Conservation (phyloP, 2,329 filamentous ascomycete species). For the Plenodomus lindquistii region DNA sequence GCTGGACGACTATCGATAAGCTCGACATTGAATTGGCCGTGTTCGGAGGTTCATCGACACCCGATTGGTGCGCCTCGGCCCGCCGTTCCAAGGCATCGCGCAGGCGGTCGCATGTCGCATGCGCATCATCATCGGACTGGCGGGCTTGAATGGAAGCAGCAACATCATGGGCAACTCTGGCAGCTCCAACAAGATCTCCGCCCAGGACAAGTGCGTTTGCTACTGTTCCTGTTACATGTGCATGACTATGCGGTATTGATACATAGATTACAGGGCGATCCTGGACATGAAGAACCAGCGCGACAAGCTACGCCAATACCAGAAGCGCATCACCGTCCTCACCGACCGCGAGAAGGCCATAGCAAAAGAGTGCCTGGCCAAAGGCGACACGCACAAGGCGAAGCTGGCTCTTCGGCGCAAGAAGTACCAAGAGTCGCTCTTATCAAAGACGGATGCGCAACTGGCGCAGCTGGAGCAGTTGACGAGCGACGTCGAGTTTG, state of each 20-base stretch:
- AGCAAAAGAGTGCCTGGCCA: conserved; percentile 78
- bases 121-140: conserved; percentile 9
- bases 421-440: conserved; percentile 92
- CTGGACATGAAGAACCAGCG: conserved; percentile 97
- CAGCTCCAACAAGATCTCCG: conserved; percentile 68
- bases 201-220: conserved; percentile 84
- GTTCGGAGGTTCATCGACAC: conserved; percentile 11
- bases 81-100: not conserved
- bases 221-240: no score
- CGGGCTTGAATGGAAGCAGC: conserved; percentile 23
- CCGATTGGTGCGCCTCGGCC: not conserved
- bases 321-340: conserved; percentile 82
- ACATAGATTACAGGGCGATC: conserved; percentile 82
- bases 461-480: conserved; percentile 91
- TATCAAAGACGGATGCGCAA: conserved; percentile 88
- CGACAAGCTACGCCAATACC: conserved; percentile 95
- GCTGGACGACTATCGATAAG: conserved; percentile 36
- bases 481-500: conserved; percentile 89
- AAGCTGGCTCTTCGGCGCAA: conserved; percentile 88
- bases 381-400: conserved; percentile 78
- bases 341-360: conserved; percentile 87
- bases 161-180: conserved; percentile 65
- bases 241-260: no score
- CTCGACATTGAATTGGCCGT: no score
- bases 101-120: no score